phyloP scores from a whole-genome alignment of 2,329 filamentous ascomycete genomes.

The Penicillium sp. region DNA sequence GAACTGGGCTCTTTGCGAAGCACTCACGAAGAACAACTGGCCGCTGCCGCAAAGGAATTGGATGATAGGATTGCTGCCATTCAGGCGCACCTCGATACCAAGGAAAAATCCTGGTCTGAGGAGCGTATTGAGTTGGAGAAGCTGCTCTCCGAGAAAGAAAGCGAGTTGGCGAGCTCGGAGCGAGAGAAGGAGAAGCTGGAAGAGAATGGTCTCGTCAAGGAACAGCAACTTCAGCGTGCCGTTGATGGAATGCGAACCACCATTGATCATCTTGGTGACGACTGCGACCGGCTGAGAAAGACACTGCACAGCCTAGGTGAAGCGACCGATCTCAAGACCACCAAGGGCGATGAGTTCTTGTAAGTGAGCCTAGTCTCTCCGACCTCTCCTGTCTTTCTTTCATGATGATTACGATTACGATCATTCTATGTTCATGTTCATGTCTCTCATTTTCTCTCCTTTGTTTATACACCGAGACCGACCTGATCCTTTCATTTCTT shows the following conservation, averaged over 20 bases:
- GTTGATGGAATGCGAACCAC: constrained; percentile 47
- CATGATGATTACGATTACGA: constrained; percentile 9
- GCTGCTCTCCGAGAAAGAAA: constrained; percentile 44
- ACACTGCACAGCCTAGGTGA: constrained; percentile 53
- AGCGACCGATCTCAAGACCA: constrained; percentile 53
- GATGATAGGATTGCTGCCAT: constrained; percentile 29
- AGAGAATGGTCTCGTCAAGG: constrained; percentile 47
- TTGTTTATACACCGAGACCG: constrained; percentile 1
- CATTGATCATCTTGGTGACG: constrained; percentile 53
- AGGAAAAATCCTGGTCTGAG: constrained; percentile 36
- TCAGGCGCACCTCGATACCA: constrained; percentile 28
- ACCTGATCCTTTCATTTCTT: constrained; percentile 10
- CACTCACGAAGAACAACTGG: constrained; percentile 28
- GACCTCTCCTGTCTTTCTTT: constrained; percentile 17
- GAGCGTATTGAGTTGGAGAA: constrained; percentile 33
- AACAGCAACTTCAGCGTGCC: constrained; percentile 47
- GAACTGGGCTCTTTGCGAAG: constrained; percentile 28
- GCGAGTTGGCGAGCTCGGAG: constrained; percentile 44
- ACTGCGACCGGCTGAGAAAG: constrained; percentile 53
- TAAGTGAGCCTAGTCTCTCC: constrained; percentile 42
- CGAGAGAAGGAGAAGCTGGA: constrained; percentile 46
- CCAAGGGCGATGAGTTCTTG: constrained; percentile 52
- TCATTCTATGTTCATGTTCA: constrained; percentile 17
- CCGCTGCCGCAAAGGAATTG: constrained; percentile 23
- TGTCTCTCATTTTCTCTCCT: constrained; percentile 12